A percentile compares a stretch with the other conserved stretches of the same genome.
phyloP scores from a whole-genome alignment of 495 filamentous ascomycete genomes.

The Collariella sp. region DNA sequence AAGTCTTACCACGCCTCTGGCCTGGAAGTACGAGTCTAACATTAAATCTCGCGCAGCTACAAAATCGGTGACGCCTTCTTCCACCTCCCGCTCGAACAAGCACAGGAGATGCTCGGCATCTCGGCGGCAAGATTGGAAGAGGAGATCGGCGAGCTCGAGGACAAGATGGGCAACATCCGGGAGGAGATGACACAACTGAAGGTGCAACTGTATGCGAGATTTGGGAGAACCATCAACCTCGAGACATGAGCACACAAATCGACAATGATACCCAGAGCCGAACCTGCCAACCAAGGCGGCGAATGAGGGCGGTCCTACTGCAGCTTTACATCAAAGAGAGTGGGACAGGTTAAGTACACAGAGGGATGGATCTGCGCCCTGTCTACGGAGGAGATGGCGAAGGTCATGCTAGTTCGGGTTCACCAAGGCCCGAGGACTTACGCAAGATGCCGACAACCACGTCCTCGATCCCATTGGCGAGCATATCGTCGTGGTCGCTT shows the following conservation, averaged over 20 bases:
- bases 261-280: background rate
- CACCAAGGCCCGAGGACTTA: too few species aligned
- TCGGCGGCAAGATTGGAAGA: slow-evolving; percentile 64
- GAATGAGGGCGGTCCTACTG: too few species aligned
- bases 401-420: too few species aligned
- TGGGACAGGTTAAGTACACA: too few species aligned
- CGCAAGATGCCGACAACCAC: too few species aligned
- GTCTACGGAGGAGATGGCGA: too few species aligned
- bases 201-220: slow-evolving; percentile 83
- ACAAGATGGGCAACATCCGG: slow-evolving; percentile 59
- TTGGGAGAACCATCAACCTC: slow-evolving; percentile 90
- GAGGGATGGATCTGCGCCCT: too few species aligned
- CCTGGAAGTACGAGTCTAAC: background rate
- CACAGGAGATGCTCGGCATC: slow-evolving; percentile 68
- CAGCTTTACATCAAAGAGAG: too few species aligned
- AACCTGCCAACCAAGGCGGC: too few species aligned
- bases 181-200: slow-evolving; percentile 85
- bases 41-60: slow-evolving; percentile 51
- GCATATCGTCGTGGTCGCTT: too few species aligned
- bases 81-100: slow-evolving; percentile 71
- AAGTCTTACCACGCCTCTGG: slow-evolving; percentile 17
- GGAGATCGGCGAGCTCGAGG: slow-evolving; percentile 68
- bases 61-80: slow-evolving; percentile 96
- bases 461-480: too few species aligned
- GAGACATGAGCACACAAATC: slow-evolving; percentile 54